These are phyloP conservation scores for Xylaria sp. DNA, from an alignment of 2,329 filamentous ascomycete species.

Conservation along the genomic window DNA sequence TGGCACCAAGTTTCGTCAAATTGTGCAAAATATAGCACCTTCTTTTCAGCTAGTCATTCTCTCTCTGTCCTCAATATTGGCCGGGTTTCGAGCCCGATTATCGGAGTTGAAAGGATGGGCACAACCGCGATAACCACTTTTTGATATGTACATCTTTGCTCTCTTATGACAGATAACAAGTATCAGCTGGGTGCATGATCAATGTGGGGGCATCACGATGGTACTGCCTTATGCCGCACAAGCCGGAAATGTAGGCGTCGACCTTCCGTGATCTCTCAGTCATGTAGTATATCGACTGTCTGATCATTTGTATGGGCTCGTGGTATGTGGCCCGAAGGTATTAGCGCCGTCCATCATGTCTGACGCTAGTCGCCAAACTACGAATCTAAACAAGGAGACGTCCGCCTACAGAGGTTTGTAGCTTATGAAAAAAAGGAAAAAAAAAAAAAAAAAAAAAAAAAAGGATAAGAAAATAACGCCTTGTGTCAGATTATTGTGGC, in stretches of 20 bases:
- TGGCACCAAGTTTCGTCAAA: constrained; percentile 2
- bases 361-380: background rate
- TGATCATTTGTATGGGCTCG: constrained; percentile 1
- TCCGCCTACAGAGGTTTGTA: background rate
- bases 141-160: background rate
- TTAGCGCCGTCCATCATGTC: background rate
- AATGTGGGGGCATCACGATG: background rate
- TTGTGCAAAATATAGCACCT: background rate
- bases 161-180: constrained; percentile 1
- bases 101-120: background rate
- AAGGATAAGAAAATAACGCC: background rate
- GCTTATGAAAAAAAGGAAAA: background rate
- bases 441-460: no score
- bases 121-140: background rate
- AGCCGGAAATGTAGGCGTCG: constrained; percentile 1
- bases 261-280: background rate
- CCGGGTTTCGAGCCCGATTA: background rate
- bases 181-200: background rate
- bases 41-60: background rate
- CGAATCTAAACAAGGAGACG: background rate
- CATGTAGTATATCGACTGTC: constrained; percentile 10
- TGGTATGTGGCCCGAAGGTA: background rate
- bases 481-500: background rate
- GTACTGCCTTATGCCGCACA: background rate
- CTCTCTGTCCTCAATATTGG: background rate